Evolutionary conservation across 768 basidiomycete species (phyloP), one percentile per base, ranked within the genome.

Genomic region (Sporobolomyces phaffii): DNA sequence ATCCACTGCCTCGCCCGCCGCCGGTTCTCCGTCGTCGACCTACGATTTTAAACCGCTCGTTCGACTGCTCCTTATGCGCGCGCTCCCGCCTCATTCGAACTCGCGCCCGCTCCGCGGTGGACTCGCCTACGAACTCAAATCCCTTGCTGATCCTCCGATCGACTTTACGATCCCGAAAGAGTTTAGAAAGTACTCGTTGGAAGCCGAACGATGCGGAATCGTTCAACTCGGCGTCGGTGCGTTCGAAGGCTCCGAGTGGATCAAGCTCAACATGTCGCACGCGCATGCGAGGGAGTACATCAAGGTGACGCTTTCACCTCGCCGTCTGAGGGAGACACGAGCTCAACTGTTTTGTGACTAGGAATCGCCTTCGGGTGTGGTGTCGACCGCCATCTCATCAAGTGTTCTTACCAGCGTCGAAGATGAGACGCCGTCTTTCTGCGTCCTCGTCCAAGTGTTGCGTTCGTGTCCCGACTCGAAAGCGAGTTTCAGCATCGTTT

Each of bases 1-100:
- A n/a, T n/a, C n/a, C n/a, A n/a, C n/a, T 52, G 3, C 29, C 11
- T n/a, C 34, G 22, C 7, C 52, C 20, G 11, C 33, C 34, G 20
- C 10, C n/a, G 14, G 33, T 24, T 7, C 50, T 3, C 4, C 17
- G 3, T 5, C 50, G 22, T 31, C 29, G 13, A 31, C n/a, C n/a
- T 43, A 26, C 40, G 54, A 56, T 29, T 56, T 56, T 40, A 41
- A 56, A 26, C 54, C 54, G 2, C 54, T n/a, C n/a, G n/a, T n/a
- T n/a, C n/a, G n/a, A n/a, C n/a, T n/a, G n/a, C n/a, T n/a, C n/a
- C n/a, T 56, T 24, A 14, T 56, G 13, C 54, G 54, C 28, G 5
- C 33, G 5, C 40, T 56, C 26, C 54, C 38, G 38, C 4, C 24
- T 40, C 38, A 24, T 40, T 40, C 18, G 4, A 10, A 3, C 40